Evolutionary conservation across 139 green algal species (phyloP), one percentile per base, ranked within the genome.

Genomic region (Chlamydomonas asymmetrica): DNA sequence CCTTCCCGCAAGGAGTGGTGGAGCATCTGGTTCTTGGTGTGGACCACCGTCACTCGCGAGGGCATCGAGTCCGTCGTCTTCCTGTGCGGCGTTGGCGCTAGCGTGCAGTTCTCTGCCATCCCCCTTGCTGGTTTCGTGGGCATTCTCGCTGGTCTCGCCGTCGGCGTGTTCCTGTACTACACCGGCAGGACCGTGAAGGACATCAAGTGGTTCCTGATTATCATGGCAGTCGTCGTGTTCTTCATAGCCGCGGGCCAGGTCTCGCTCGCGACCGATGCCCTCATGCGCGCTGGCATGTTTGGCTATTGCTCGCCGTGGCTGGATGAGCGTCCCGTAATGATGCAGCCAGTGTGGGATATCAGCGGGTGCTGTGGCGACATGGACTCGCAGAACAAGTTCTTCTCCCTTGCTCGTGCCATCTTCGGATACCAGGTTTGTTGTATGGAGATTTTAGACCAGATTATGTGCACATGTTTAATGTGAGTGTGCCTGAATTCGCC

Each of bases 31-130:
- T 31, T 89, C 31, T 59, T 83, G 5, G 80, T 83, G 7, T 83
- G 81, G 57, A 62, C 80, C 68, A 83, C 80, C 0, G 78, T 89
- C 27, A 62, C 87, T 40, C 74, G 79, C 13, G 80, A 88, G 69
- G 84, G 84, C 63, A 80, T 90, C 25, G 84, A 90, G 67, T 67
- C 54, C 4, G 61, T 87, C n/a, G 64, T 90, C 37, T 90, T 90
- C 81, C 73, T 90, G 40, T 79, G 79, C 39, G 82, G 80, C 54
- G 68, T 85, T 0, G 70, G 69, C 64, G n/a, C n/a, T n/a, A 82
- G 80, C 48, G 57, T 71, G n/a, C 65, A 74, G 48, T 70, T 79
- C 0, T 49, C 9, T 1, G 64, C 80, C 27, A 71, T 85, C 9
- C 63, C 63, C 20, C 71, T 85, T 18, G 48, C 80, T 0, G 80